These are phyloP conservation scores for Hypoxylon sp. DNA, from an alignment of 2,329 filamentous ascomycete species.

Conservation along the genomic window DNA sequence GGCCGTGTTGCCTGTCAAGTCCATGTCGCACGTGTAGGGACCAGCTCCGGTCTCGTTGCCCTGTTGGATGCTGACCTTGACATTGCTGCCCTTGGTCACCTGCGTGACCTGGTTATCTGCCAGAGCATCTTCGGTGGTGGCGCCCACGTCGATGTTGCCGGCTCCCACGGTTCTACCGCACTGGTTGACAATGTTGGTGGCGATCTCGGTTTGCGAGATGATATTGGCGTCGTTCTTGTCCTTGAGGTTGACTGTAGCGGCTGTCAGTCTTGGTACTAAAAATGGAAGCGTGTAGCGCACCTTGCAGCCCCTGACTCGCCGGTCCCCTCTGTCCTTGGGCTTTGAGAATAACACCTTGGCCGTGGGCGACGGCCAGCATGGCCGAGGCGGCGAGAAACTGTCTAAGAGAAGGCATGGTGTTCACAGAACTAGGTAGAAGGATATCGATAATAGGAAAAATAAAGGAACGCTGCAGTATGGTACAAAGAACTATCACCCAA, in stretches of 20 bases:
- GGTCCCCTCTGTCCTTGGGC: constrained; percentile 42
- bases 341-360: constrained; percentile 45
- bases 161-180: constrained; percentile 58
- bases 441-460: constrained; percentile 7
- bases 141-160: constrained; percentile 56
- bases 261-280: constrained; percentile 39
- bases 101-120: constrained; percentile 44
- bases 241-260: constrained; percentile 28
- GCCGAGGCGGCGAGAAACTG: constrained; percentile 31
- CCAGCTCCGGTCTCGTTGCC: constrained; percentile 50
- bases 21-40: constrained; percentile 50
- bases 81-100: constrained; percentile 57
- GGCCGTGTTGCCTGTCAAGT: constrained; percentile 45
- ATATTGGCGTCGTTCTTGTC: constrained; percentile 38
- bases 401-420: constrained; percentile 34
- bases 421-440: constrained; percentile 12
- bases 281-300: constrained; percentile 31
- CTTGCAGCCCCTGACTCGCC: constrained; percentile 42
- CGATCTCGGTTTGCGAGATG: constrained; percentile 42
- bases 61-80: constrained; percentile 58
- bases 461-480: constrained; percentile 5
- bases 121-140: constrained; percentile 46
- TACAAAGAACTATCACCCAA: constrained; percentile 26
- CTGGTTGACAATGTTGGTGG: constrained; percentile 49
- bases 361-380: constrained; percentile 42